Evolutionary conservation across 306 rosid genomes (phyloP).

Genomic region (Ceratonia siliqua): DNA sequence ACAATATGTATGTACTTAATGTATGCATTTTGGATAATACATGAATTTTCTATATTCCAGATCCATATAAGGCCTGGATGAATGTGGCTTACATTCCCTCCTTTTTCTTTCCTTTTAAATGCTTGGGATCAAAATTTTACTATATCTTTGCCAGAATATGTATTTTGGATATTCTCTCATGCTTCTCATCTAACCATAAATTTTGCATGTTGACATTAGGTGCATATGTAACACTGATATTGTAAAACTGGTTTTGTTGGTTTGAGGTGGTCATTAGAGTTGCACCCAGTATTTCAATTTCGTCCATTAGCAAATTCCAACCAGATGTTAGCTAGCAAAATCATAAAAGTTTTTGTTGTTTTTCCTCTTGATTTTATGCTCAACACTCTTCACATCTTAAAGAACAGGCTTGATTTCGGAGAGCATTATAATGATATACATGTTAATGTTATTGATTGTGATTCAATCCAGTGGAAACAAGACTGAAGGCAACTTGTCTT

Average conservation of each 20-base stretch:
- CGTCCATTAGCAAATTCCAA: conserved; percentile 6
- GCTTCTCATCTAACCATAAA: conserved; percentile 17
- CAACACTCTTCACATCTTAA: neutral
- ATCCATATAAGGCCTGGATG: conserved; percentile 16
- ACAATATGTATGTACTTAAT: conserved; percentile 74
- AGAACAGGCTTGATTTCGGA: neutral
- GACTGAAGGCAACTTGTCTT: conserved; percentile 11
- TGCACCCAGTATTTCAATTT: conserved; percentile 22
- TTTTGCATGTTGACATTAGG: neutral
- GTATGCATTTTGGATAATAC: conserved; percentile 4
- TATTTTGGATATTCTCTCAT: neutral
- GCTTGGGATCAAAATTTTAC: conserved; percentile 11
- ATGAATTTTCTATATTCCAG: conserved; percentile 4
- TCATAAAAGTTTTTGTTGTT: neutral
- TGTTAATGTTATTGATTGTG: conserved; percentile 16
- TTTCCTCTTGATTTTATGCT: neutral
- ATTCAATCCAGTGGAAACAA: conserved; percentile 12
- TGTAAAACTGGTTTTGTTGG: conserved; percentile 15
- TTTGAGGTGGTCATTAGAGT: neutral
- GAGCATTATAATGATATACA: neutral
- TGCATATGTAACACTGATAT: neutral
- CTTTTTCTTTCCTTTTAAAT: neutral
- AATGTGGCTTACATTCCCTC: conserved; percentile 10
- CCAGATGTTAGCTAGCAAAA: neutral
- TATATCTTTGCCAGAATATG: neutral